Evolutionary conservation across 208 protist species (phyloP).

Genomic region (Leishmania major): DNA sequence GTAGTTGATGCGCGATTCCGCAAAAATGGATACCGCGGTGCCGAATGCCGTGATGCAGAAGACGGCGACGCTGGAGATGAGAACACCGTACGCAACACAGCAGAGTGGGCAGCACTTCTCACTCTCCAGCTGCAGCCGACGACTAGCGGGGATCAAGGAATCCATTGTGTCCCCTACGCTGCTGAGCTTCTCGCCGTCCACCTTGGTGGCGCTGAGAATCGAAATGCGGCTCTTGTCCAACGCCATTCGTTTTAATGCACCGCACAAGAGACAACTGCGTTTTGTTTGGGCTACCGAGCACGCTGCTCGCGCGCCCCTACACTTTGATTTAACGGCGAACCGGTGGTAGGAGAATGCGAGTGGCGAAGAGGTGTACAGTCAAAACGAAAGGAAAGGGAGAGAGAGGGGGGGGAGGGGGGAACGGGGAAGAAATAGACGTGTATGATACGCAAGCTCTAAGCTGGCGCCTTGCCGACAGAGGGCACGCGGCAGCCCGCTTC

Average conservation of each 20-base stretch:
- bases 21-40: constrained; percentile 57
- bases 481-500: neutral
- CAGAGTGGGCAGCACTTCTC: constrained; percentile 74
- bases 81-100: constrained; percentile 70
- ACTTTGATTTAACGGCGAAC: neutral
- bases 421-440: neutral
- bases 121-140: constrained; percentile 24
- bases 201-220: constrained; percentile 79
- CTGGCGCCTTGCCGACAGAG: neutral
- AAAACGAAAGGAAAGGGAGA: neutral
- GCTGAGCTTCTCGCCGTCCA: constrained; percentile 54
- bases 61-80: constrained; percentile 56
- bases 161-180: constrained; percentile 47
- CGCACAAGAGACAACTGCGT: neutral
- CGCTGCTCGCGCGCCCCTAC: neutral
- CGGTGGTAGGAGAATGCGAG: neutral
- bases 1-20: constrained; percentile 79
- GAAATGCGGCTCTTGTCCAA: constrained; percentile 80
- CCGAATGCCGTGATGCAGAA: constrained; percentile 47
- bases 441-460: neutral
- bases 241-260: constrained; percentile 17
- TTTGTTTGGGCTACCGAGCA: neutral
- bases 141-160: constrained; percentile 28
- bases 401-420: neutral
- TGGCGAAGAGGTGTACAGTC: neutral